Percentiles rank a stretch among this genome's conserved stretches.
phyloP scores from a whole-genome alignment of 345 rosid species.

The Eucalyptus victrix region DNA sequence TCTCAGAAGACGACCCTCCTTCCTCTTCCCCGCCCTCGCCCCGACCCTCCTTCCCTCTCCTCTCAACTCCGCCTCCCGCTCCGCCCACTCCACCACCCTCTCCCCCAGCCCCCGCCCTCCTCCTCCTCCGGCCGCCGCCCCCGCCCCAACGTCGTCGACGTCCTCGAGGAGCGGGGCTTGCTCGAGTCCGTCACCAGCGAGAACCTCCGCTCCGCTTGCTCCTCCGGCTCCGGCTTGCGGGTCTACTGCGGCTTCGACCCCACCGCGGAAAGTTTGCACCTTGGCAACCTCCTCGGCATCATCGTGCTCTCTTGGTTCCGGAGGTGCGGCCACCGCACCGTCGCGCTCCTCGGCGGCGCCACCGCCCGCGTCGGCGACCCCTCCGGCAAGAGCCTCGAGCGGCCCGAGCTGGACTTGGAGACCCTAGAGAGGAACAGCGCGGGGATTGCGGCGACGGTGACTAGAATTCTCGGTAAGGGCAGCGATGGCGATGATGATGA shows the following conservation, averaged over 20 bases:
- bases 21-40: neutral
- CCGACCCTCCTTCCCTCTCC: neutral
- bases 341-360: constrained; percentile 91
- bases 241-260: constrained; percentile 98
- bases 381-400: constrained; percentile 83
- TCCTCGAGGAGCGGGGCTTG: constrained; percentile 73
- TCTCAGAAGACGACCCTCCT: neutral
- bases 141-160: constrained; percentile 45
- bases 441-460: constrained; percentile 38
- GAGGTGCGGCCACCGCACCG: constrained; percentile 78
- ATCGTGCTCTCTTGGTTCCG: constrained; percentile 95
- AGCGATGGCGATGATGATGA: neutral
- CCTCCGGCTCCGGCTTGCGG: constrained; percentile 27
- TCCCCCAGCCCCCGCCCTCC: neutral
- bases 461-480: constrained; percentile 28
- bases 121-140: neutral
- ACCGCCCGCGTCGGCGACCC: constrained; percentile 94
- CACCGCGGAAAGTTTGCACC: constrained; percentile 85
- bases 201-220: constrained; percentile 55
- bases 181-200: constrained; percentile 78
- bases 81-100: constrained; percentile 1
- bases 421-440: constrained; percentile 44
- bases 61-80: constrained; percentile 22
- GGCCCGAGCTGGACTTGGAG: constrained; percentile 64
- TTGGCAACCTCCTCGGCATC: constrained; percentile 85